Evolutionary conservation across 2,329 filamentous ascomycete species (phyloP).

Genomic region (Colletotrichum sansevieriae): DNA sequence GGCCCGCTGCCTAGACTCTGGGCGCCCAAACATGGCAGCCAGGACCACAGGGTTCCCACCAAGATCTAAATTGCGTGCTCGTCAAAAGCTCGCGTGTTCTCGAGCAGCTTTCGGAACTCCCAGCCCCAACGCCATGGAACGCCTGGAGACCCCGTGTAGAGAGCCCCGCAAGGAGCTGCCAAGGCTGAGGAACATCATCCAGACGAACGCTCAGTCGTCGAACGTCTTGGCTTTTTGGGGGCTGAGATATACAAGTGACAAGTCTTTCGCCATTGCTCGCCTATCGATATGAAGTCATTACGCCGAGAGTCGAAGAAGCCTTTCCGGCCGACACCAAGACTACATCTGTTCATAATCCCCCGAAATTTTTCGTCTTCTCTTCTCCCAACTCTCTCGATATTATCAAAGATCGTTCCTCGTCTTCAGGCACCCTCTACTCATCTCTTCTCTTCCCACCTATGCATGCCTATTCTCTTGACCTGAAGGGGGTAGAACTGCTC

Average conservation of each 20-base stretch:
- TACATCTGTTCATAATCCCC: slow-evolving; percentile 40
- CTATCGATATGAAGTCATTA: slow-evolving; percentile 42
- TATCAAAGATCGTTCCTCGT: slow-evolving; percentile 19
- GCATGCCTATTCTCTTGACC: slow-evolving; percentile 36
- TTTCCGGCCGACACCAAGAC: slow-evolving; percentile 17
- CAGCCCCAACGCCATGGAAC: slow-evolving; percentile 30
- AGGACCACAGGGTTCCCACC: slow-evolving; percentile 28
- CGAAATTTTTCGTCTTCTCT: slow-evolving; percentile 15
- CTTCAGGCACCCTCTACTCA: background rate
- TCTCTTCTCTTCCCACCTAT: slow-evolving; percentile 27
- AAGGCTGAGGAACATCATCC: slow-evolving; percentile 37
- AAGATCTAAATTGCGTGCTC: slow-evolving; percentile 36
- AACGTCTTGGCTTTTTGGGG: background rate
- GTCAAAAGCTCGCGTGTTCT: slow-evolving; percentile 32
- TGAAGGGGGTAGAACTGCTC: slow-evolving; percentile 41
- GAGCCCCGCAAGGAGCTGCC: slow-evolving; percentile 41
- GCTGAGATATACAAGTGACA: background rate
- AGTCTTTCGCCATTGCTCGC: slow-evolving; percentile 13
- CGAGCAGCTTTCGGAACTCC: slow-evolving; percentile 25
- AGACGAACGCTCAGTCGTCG: slow-evolving; percentile 3
- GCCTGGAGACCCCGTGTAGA: slow-evolving; percentile 8
- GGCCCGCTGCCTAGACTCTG: slow-evolving; percentile 40
- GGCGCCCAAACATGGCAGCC: slow-evolving; percentile 38
- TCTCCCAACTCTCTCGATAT: slow-evolving; percentile 29
- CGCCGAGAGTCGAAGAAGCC: slow-evolving; percentile 26